Percentiles rank a stretch among this genome's conserved stretches.
Evolutionary conservation across 768 basidiomycete species (phyloP).

Genomic region (Russula foetens): DNA sequence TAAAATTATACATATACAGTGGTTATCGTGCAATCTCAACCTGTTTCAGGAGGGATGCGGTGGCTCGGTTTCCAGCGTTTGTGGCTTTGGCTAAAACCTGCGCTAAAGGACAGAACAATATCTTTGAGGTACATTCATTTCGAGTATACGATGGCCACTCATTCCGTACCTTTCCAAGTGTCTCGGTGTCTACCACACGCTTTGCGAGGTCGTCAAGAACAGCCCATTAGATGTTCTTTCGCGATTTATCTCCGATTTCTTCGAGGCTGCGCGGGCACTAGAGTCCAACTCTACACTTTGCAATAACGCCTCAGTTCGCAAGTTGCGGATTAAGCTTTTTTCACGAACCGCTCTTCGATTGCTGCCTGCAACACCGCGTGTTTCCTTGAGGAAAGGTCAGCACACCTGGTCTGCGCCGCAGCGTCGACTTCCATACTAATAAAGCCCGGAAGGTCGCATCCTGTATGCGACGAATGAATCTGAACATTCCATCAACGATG

Average conservation of each 20-base stretch:
- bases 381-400: slow-evolving; percentile 37
- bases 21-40: slow-evolving; percentile 5
- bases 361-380: slow-evolving; percentile 40
- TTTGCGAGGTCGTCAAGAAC: slow-evolving; percentile 64
- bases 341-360: slow-evolving; percentile 57
- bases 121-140: slow-evolving; percentile 15
- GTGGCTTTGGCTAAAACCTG: slow-evolving; percentile 8
- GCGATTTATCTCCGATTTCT: slow-evolving; percentile 34
- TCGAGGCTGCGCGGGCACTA: slow-evolving; percentile 38
- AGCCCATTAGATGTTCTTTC: slow-evolving; percentile 48
- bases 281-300: slow-evolving; percentile 34
- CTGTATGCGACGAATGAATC: slow-evolving; percentile 7
- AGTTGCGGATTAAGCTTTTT: slow-evolving; percentile 57
- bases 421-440: background rate
- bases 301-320: slow-evolving; percentile 60
- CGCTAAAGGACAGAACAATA: background rate
- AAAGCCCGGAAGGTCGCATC: background rate
- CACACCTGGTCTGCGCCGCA: slow-evolving; percentile 1
- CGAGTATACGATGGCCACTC: background rate
- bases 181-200: slow-evolving; percentile 58
- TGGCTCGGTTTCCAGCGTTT: slow-evolving; percentile 5
- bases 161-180: slow-evolving; percentile 33
- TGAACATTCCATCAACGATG: slow-evolving; percentile 20
- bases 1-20: slow-evolving; percentile 3
- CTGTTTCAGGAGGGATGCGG: slow-evolving; percentile 45